Conservation (phyloP, 2,329 filamentous ascomycete species). For the Fusarium newnesense region DNA sequence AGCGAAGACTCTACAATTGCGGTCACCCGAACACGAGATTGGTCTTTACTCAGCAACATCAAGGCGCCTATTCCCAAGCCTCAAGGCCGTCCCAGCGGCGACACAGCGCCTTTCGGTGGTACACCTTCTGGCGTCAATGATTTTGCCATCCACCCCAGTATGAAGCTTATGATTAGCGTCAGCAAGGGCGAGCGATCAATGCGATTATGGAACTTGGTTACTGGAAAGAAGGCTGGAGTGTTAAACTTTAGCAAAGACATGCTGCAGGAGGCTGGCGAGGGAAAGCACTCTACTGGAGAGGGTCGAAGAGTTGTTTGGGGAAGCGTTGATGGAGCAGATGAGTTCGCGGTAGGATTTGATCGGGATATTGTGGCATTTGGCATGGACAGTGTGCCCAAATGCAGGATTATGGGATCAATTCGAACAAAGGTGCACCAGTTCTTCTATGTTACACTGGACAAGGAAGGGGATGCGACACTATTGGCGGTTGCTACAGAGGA, state of each 20-base stretch:
- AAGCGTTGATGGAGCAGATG: conserved; percentile 73
- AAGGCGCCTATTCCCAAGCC: conserved; percentile 88
- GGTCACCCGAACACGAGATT: conserved; percentile 87
- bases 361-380: conserved; percentile 86
- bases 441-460: conserved; percentile 71
- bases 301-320: conserved; percentile 87
- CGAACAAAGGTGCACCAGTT: conserved; percentile 87
- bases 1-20: conserved; percentile 93
- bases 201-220: conserved; percentile 96
- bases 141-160: conserved; percentile 94
- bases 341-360: conserved; percentile 92
- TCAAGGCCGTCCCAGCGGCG: conserved; percentile 83
- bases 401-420: conserved; percentile 73
- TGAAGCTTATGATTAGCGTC: conserved; percentile 96
- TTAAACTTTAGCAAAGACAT: conserved; percentile 83
- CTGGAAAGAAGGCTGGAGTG: conserved; percentile 93
- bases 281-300: conserved; percentile 81
- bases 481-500: conserved; percentile 90
- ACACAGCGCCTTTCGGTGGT: conserved; percentile 84
- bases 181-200: conserved; percentile 90
- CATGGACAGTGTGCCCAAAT: conserved; percentile 85
- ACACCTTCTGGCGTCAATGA: conserved; percentile 91
- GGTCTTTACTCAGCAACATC: conserved; percentile 86
- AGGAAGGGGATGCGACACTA: conserved; percentile 54
- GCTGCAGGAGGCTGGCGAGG: conserved; percentile 79